phyloP scores from a whole-genome alignment of 2,329 filamentous ascomycete genomes.

The Pyrenophora graminea region DNA sequence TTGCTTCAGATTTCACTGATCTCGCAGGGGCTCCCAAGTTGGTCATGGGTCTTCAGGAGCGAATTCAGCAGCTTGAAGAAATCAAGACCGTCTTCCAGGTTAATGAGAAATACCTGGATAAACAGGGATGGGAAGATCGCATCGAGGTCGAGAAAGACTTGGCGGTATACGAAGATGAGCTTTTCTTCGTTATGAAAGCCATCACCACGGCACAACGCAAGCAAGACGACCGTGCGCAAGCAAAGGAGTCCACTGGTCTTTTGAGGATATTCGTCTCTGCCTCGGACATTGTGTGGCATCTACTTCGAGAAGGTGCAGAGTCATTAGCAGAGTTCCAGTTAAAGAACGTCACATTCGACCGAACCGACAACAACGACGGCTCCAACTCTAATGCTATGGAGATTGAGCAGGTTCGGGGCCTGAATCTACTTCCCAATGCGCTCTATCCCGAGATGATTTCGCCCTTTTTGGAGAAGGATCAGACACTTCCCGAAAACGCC shows the following conservation, averaged over 20 bases:
- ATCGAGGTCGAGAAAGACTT: conserved; percentile 88
- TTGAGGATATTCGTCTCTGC: conserved; percentile 93
- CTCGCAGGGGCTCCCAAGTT: conserved; percentile 90
- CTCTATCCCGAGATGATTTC: conserved; percentile 96
- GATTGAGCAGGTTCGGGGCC: conserved; percentile 82
- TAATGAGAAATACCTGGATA: conserved; percentile 83
- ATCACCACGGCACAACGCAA: conserved; percentile 95
- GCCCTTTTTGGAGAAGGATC: conserved; percentile 74
- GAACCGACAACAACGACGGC: conserved; percentile 94
- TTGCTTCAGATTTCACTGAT: conserved; percentile 98
- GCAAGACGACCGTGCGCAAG: conserved; percentile 65
- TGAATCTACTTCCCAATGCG: conserved; percentile 87
- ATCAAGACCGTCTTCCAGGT: conserved; percentile 97
- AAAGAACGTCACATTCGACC: conserved; percentile 86
- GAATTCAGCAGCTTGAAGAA: conserved; percentile 90
- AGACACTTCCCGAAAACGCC: conserved; percentile 60
- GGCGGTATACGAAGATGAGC: conserved; percentile 86
- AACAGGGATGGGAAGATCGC: conserved; percentile 88
- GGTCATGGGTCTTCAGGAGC: conserved; percentile 87
- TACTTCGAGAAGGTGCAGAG: conserved; percentile 84
- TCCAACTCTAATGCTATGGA: conserved; percentile 93
- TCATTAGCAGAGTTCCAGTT: conserved; percentile 92
- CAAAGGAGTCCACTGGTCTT: conserved; percentile 74
- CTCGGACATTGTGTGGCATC: conserved; percentile 94
- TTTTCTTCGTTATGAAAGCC: conserved; percentile 99